Evolutionary conservation across 192 early-diverging fungal genomes (phyloP).

Genomic region (Podila epicladia): DNA sequence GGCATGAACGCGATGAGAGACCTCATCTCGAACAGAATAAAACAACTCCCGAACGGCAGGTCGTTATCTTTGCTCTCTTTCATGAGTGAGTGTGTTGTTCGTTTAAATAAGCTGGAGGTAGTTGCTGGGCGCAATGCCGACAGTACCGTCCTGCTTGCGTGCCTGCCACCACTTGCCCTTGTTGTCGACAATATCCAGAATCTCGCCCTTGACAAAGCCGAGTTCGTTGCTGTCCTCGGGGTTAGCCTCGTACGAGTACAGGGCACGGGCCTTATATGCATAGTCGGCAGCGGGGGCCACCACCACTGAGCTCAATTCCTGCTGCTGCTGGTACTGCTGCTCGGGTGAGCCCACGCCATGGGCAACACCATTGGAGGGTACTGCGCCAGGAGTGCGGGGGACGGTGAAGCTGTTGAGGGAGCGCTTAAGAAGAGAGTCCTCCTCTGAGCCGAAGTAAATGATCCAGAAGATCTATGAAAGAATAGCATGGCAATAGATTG

Average conservation of each 20-base stretch:
- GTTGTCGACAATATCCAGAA: slow-evolving; percentile 86
- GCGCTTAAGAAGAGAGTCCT: slow-evolving; percentile 58
- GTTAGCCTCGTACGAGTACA: slow-evolving; percentile 88
- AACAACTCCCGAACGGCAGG: too few relatives aligned
- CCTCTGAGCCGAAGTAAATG: slow-evolving; percentile 71
- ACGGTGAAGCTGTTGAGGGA: slow-evolving; percentile 38
- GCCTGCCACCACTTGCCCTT: slow-evolving; percentile 99
- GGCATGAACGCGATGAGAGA: too few relatives aligned
- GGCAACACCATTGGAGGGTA: slow-evolving; percentile 51
- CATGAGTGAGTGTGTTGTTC: background rate
- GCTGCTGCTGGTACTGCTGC: slow-evolving; percentile 10
- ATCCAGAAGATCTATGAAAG: slow-evolving; percentile 68
- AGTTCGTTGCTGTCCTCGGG: slow-evolving; percentile 92
- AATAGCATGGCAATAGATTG: background rate
- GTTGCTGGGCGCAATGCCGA: slow-evolving; percentile 93
- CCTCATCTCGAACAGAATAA: too few relatives aligned
- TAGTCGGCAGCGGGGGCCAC: slow-evolving; percentile 58
- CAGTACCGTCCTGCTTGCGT: slow-evolving; percentile 76
- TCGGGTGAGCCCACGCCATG: slow-evolving; percentile 48
- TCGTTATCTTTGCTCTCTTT: too few relatives aligned
- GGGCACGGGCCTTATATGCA: slow-evolving; percentile 71
- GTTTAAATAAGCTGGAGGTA: slow-evolving; percentile 63
- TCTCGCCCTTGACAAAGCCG: slow-evolving; percentile 87
- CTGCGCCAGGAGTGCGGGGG: slow-evolving; percentile 17
- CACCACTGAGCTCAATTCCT: slow-evolving; percentile 48